Base-by-base conservation (phyloP, 2,329 filamentous ascomycete species). In the Podosphaera leucotricha region DNA sequence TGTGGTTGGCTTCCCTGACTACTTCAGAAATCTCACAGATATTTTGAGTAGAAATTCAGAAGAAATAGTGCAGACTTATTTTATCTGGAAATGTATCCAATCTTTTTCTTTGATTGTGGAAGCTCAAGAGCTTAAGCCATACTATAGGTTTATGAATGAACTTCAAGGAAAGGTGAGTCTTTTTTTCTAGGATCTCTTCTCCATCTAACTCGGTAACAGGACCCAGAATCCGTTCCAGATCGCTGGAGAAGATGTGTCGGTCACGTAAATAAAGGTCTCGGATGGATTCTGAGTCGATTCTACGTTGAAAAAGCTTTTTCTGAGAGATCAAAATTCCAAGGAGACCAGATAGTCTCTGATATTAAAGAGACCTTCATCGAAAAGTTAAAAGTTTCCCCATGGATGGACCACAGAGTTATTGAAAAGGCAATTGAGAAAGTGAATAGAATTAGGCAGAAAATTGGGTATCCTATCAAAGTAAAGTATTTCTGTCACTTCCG, bases 261-360 rank as follows among this genome's bases (percentile, higher is more conserved):
- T 6, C 64, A 67, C 28, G 65, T 77, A 4, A 73, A 79, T 49
- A 56, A 59, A 19, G 67, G 69, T 4, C 57, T 82, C 19, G 70
- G 70, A 2, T 82, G 77, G 76, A 75, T 79, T 41, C 60, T 80
- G 15, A 77, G 75, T 54, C 71, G 75, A 19, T 81, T 82, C 61
- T 84, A 76, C 49, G 66, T 82, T 1, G 70, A 81, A 48, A 71
- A 72, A 41, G 68, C 75, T 1, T 83, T 82, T 53, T 72, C 75
- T 0, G 66, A 75, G 11, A 68, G 72, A 18, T 75, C 75, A 0
- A 79, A 80, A 55, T 60, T 70, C 3, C 70, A 80, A 39, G 76
- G 76, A 15, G 73, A 81, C 46, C 67, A 73, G 44, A 75, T 85
- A 50, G 70, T 82, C n/a, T 68, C 69, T 8, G 74, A 80, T 49